These are phyloP conservation scores for Russula foetens DNA, from an alignment of 768 basidiomycete species.

Conservation along the genomic window DNA sequence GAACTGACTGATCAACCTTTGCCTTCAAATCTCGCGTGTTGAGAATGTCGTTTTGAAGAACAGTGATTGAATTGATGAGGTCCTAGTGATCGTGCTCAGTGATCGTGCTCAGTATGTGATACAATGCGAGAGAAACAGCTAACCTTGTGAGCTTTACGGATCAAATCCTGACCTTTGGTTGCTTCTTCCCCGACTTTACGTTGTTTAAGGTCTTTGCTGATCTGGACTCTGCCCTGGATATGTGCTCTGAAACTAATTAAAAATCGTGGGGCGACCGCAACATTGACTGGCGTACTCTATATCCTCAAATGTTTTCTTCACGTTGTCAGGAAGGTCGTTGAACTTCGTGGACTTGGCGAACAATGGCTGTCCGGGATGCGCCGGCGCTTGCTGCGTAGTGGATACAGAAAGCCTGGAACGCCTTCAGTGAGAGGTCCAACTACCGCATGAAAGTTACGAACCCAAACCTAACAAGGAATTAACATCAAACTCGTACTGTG, in stretches of 20 bases:
- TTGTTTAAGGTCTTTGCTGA: conserved; percentile 70
- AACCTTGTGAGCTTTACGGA: conserved; percentile 62
- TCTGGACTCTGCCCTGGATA: conserved; percentile 73
- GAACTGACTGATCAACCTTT: conserved; percentile 70
- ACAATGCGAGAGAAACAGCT: not conserved
- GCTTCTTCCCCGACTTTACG: conserved; percentile 70
- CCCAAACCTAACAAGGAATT: conserved; percentile 8
- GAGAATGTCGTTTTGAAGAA: conserved; percentile 57
- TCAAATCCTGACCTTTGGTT: conserved; percentile 61
- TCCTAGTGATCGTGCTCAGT: conserved; percentile 37
- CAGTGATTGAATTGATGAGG: conserved; percentile 50
- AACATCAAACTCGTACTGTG: not conserved
- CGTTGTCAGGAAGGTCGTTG: conserved; percentile 69
- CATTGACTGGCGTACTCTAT: conserved; percentile 50
- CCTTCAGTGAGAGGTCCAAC: not conserved
- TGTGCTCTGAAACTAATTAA: conserved; percentile 37
- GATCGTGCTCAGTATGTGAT: not conserved
- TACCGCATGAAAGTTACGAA: not conserved
- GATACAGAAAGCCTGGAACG: conserved; percentile 4
- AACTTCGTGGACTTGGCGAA: conserved; percentile 63
- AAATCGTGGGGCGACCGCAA: conserved; percentile 5
- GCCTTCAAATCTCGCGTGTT: conserved; percentile 62
- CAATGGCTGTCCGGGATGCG: conserved; percentile 27
- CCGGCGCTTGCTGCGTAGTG: conserved; percentile 4
- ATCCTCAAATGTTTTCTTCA: conserved; percentile 54